Percentiles rank a stretch among this genome's conserved stretches.
phyloP scores from a whole-genome alignment of 202 grass and related monocot species.

The Bolboschoenoplectus hybrid region DNA sequence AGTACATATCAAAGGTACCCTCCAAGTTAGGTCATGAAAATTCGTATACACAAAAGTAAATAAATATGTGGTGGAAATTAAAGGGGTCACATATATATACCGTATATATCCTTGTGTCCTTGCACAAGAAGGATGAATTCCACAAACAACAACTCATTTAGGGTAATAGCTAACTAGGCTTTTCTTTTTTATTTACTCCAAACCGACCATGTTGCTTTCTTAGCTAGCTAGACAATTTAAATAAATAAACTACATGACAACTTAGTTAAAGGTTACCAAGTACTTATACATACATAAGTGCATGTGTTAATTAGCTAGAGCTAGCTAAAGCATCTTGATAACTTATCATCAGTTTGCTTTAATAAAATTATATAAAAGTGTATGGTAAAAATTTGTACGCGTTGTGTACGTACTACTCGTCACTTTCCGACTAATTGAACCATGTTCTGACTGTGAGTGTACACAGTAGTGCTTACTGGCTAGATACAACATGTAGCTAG shows the following conservation, averaged over 20 bases:
- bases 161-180: not conserved
- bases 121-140: slow-evolving; percentile 11
- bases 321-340: slow-evolving; percentile 34
- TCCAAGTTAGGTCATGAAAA: not conserved
- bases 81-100: not conserved
- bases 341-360: slow-evolving; percentile 33
- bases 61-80: slow-evolving; percentile 12
- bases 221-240: not conserved
- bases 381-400: slow-evolving; percentile 8
- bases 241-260: slow-evolving; percentile 2
- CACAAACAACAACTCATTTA: slow-evolving; percentile 20
- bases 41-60: slow-evolving; percentile 15
- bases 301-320: not conserved
- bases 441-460: not conserved
- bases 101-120: not conserved
- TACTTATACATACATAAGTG: not conserved
- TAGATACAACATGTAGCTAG: not conserved
- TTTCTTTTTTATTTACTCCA: not conserved
- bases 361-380: not conserved
- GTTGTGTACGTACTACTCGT: not conserved
- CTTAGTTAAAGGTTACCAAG: not conserved
- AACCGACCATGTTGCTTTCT: not conserved
- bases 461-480: not conserved
- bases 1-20: not conserved
- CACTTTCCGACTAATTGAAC: slow-evolving; percentile 19